phyloP scores from a whole-genome alignment of 139 green algal genomes.

The Coccomyxa sp. region DNA sequence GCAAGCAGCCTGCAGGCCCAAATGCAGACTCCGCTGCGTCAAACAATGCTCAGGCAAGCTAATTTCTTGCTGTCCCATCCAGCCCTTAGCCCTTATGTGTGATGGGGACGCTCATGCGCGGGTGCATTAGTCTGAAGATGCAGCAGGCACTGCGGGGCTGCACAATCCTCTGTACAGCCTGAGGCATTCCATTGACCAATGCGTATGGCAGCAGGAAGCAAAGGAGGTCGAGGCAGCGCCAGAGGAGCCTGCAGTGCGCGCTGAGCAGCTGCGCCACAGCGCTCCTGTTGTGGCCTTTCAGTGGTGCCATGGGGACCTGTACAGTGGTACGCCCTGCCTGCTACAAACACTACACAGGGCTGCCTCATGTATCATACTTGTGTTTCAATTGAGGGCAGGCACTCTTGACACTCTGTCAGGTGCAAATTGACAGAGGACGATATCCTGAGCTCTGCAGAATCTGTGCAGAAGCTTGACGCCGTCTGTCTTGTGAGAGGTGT shows the following conservation, averaged over 20 bases:
- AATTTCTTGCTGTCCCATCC: too few species aligned
- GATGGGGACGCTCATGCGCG: too few species aligned
- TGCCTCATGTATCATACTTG: neutral
- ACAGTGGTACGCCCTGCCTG: neutral
- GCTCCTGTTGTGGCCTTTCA: constrained; percentile 8
- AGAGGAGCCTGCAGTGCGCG: neutral
- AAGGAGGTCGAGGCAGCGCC: too few species aligned
- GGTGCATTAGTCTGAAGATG: neutral
- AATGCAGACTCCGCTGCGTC: too few species aligned
- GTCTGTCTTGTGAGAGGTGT: neutral
- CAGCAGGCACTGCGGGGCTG: neutral
- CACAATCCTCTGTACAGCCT: neutral
- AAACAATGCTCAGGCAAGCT: too few species aligned
- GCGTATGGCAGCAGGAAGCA: too few species aligned
- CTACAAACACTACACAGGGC: neutral
- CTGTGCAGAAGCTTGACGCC: neutral
- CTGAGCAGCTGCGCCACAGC: constrained; percentile 26
- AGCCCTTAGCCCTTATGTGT: too few species aligned
- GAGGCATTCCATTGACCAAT: neutral
- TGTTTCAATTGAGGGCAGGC: neutral
- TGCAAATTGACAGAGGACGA: neutral
- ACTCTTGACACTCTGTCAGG: neutral
- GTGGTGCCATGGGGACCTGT: constrained; percentile 25
- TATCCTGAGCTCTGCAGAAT: too few species aligned
- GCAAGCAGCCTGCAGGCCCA: too few species aligned